Evolutionary conservation across 2,329 filamentous ascomycete genomes (phyloP).

Genomic region (Sarocladium strictum): DNA sequence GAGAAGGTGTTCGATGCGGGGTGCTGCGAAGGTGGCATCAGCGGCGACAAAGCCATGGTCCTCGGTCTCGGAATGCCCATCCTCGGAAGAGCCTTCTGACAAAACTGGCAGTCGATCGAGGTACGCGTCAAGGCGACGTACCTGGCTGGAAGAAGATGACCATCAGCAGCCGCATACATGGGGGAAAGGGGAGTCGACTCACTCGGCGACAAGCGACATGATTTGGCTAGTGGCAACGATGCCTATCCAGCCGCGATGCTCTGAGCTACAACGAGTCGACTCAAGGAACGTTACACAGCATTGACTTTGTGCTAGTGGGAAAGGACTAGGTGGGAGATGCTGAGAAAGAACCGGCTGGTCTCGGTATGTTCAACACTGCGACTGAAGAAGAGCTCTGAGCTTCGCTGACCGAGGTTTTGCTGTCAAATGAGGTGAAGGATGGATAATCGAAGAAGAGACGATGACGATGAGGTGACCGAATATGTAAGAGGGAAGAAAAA

Average conservation of each 20-base stretch:
- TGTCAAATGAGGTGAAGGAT: not conserved
- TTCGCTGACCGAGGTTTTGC: too few relatives aligned
- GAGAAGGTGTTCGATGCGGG: conserved; percentile 57
- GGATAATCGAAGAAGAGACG: not conserved
- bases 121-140: conserved; percentile 58
- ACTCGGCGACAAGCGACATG: conserved; percentile 46
- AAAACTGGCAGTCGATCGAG: conserved; percentile 52
- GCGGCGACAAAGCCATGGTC: conserved; percentile 27
- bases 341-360: not conserved
- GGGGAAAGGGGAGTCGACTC: conserved; percentile 19
- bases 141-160: conserved; percentile 38
- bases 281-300: not conserved
- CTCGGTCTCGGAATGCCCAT: conserved; percentile 31
- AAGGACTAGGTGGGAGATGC: not conserved
- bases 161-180: not conserved
- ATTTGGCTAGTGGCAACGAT: not conserved
- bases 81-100: conserved; percentile 34
- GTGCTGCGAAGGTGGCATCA: conserved; percentile 39
- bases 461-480: too few relatives aligned
- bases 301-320: not conserved
- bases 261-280: too few relatives aligned
- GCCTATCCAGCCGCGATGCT: conserved; percentile 7
- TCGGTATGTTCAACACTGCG: too few relatives aligned
- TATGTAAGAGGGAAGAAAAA: too few relatives aligned
- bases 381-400: too few relatives aligned